A percentile compares a stretch with the other conserved stretches of the same genome.
These are phyloP conservation scores for Phytopythium chamaehyphon DNA, from an alignment of 352 stramenopile genomes.

Conservation along the genomic window DNA sequence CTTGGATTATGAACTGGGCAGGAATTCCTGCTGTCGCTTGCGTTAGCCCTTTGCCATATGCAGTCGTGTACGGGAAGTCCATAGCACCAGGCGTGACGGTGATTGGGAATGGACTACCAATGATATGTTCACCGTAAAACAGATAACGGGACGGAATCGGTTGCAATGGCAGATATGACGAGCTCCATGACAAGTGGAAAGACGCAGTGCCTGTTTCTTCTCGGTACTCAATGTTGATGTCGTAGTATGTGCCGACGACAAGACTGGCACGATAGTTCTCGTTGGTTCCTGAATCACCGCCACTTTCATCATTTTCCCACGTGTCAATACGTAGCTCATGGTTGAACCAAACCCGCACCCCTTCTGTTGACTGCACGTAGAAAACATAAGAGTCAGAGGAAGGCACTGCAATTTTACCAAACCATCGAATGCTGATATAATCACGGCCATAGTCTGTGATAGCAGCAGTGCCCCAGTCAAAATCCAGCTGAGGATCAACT, in stretches of 20 bases:
- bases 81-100: conserved; percentile 88
- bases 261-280: conserved; percentile 76
- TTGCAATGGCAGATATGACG: conserved; percentile 83
- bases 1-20: conserved; percentile 92
- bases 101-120: conserved; percentile 91
- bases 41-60: conserved; percentile 76
- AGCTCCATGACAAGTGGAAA: conserved; percentile 90
- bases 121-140: conserved; percentile 90
- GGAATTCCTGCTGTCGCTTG: conserved; percentile 78
- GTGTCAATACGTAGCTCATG: conserved; percentile 91
- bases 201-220: conserved; percentile 89
- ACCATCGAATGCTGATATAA: conserved; percentile 94
- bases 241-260: conserved; percentile 77
- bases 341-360: conserved; percentile 91
- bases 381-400: conserved; percentile 90
- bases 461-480: conserved; percentile 87
- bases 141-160: conserved; percentile 78
- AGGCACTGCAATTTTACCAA: conserved; percentile 88
- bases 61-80: conserved; percentile 94
- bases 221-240: conserved; percentile 94
- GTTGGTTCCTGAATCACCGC: conserved; percentile 26
- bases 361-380: conserved; percentile 91
- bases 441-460: conserved; percentile 93
- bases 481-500: conserved; percentile 83
- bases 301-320: conserved; percentile 61